Conservation (phyloP, 805 yeast species). For the Kuraishia capsulata region DNA sequence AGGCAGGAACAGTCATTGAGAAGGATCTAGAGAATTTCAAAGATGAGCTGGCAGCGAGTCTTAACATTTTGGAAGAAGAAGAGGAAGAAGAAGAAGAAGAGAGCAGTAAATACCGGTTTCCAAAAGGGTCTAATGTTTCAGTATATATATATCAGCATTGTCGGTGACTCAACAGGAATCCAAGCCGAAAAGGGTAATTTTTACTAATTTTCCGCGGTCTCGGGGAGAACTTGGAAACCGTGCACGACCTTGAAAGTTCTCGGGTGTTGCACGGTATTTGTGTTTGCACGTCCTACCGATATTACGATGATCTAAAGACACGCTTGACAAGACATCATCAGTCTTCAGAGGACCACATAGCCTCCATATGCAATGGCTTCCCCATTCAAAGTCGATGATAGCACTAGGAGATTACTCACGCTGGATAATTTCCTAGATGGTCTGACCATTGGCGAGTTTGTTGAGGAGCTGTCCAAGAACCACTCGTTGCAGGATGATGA, state of each 20-base stretch:
- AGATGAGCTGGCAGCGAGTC: too few relatives aligned
- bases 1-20: not conserved
- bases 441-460: conserved; percentile 67
- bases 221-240: not conserved
- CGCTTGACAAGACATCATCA: too few relatives aligned
- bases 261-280: too few relatives aligned
- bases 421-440: conserved; percentile 61
- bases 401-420: conserved; percentile 43
- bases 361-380: conserved; percentile 13
- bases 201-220: not conserved
- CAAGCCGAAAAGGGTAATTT: not conserved
- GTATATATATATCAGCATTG: too few relatives aligned
- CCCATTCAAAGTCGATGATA: conserved; percentile 31
- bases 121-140: too few relatives aligned
- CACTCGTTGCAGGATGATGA: conserved; percentile 44
- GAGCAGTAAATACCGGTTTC: too few relatives aligned
- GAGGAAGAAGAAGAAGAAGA: not conserved
- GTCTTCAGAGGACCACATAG: too few relatives aligned
- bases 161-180: not conserved
- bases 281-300: too few relatives aligned
- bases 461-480: conserved; percentile 69
- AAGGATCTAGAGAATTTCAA: not conserved
- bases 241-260: too few relatives aligned
- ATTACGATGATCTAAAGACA: too few relatives aligned
- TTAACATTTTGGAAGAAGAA: not conserved